A percentile compares a stretch with the other conserved stretches of the same genome.
Conservation (phyloP, 2,329 filamentous ascomycete species). For the Epichloe gansuensis region DNA sequence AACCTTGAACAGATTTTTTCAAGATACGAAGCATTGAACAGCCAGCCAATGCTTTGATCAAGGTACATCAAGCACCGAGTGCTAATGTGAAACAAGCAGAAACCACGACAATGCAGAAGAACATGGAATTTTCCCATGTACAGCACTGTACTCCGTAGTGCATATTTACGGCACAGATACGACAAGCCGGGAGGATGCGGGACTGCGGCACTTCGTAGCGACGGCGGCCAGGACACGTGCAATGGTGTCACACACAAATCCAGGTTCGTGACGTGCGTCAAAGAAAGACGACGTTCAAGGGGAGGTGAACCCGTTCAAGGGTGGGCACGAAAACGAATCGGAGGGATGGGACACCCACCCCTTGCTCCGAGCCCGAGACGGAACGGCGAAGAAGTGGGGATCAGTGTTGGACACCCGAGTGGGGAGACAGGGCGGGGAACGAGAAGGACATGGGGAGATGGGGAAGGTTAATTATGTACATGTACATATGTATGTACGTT, state of each 20-base stretch:
- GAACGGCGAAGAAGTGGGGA: conserved; percentile 8
- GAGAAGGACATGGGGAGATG: too few species aligned
- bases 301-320: neutral
- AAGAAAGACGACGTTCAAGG: conserved; percentile 2
- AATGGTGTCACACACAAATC: conserved; percentile 1
- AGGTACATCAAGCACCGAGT: neutral
- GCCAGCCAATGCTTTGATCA: neutral
- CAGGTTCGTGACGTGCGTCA: conserved; percentile 5
- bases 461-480: too few species aligned
- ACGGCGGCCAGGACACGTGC: neutral
- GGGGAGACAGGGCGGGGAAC: neutral
- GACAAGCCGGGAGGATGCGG: neutral
- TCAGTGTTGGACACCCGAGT: neutral
- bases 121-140: neutral
- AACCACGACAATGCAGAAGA: neutral
- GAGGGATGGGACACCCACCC: conserved; percentile 4
- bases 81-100: neutral
- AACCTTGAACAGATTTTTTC: neutral
- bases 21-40: neutral
- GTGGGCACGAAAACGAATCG: conserved; percentile 16
- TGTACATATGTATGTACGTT: too few species aligned
- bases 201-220: neutral
- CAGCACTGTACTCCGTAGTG: too few species aligned
- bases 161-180: neutral
- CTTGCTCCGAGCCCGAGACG: conserved; percentile 8